Conservation (phyloP, 345 rosid species). For the Gossypium anomalum region DNA sequence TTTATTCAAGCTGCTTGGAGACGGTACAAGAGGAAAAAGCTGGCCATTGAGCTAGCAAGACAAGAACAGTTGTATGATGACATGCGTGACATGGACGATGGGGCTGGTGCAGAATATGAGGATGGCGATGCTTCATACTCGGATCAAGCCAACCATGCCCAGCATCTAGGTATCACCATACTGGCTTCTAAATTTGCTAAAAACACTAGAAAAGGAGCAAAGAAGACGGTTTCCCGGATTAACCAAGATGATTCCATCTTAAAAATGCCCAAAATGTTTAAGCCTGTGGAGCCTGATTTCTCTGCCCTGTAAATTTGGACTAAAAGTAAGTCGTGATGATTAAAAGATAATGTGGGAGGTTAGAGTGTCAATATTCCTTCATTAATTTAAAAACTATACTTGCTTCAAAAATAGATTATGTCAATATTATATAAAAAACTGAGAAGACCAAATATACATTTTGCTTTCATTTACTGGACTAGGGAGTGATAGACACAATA, state of each 20-base stretch:
- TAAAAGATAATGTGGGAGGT: background rate
- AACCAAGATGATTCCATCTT: conserved; percentile 47
- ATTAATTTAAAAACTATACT: background rate
- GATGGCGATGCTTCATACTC: conserved; percentile 16
- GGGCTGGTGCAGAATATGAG: background rate
- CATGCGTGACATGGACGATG: conserved; percentile 18
- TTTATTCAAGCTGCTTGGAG: conserved; percentile 78
- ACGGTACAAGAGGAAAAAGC: conserved; percentile 49
- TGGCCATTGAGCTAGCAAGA: conserved; percentile 58
- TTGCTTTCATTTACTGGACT: too few relatives aligned
- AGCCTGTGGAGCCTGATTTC: conserved; percentile 80
- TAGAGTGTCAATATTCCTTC: background rate
- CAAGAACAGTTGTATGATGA: conserved; percentile 42
- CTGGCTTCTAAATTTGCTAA: conserved; percentile 67
- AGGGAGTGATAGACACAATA: too few relatives aligned
- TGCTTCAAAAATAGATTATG: background rate
- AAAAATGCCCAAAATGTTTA: conserved; percentile 83
- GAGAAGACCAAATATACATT: too few relatives aligned
- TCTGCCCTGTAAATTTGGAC: conserved; percentile 11
- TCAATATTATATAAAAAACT: too few relatives aligned
- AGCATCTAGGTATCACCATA: conserved; percentile 49
- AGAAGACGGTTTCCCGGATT: conserved; percentile 29
- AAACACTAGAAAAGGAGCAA: conserved; percentile 48
- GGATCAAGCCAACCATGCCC: conserved; percentile 22
- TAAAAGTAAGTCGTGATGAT: background rate